Conservation (phyloP, 192 early-diverging fungal species). For the Lobosporangium transversale region DNA sequence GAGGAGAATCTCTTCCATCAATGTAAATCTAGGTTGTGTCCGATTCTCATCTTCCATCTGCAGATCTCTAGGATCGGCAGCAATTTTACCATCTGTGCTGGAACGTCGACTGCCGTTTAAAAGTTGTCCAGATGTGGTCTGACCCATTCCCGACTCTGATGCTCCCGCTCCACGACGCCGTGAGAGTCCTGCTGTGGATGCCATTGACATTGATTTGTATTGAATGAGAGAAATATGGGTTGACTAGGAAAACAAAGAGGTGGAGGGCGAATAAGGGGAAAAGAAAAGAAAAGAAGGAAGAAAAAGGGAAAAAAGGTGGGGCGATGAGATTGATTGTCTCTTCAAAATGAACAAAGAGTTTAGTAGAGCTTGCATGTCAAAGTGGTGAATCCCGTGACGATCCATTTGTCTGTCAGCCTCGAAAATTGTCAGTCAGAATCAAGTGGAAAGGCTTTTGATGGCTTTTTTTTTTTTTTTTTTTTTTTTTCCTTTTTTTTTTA, state of each 20-base stretch:
- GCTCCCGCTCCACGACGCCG: slow-evolving; percentile 50
- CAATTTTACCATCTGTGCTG: slow-evolving; percentile 56
- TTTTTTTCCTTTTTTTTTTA: too few relatives aligned
- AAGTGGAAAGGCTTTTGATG: too few relatives aligned
- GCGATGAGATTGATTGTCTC: neutral
- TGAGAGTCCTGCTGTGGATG: slow-evolving; percentile 52
- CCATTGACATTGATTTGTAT: slow-evolving; percentile 15
- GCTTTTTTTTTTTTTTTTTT: too few relatives aligned
- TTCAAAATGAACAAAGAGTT: too few relatives aligned
- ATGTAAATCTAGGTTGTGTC: slow-evolving; percentile 77
- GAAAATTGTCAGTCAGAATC: too few relatives aligned
- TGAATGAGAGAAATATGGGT: too few relatives aligned
- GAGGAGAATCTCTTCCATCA: slow-evolving; percentile 95
- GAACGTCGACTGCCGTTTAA: slow-evolving; percentile 22
- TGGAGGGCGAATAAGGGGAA: too few relatives aligned
- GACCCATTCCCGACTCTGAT: slow-evolving; percentile 30
- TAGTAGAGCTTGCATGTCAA: too few relatives aligned
- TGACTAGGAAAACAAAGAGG: too few relatives aligned
- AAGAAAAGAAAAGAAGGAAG: neutral
- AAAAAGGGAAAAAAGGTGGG: neutral
- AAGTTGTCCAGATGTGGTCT: slow-evolving; percentile 19
- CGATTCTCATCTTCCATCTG: slow-evolving; percentile 64
- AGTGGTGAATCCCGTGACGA: neutral
- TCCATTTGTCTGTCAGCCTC: too few relatives aligned
- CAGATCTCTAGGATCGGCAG: slow-evolving; percentile 65